Conservation (phyloP, 306 rosid species). For the Medicago lupulina region DNA sequence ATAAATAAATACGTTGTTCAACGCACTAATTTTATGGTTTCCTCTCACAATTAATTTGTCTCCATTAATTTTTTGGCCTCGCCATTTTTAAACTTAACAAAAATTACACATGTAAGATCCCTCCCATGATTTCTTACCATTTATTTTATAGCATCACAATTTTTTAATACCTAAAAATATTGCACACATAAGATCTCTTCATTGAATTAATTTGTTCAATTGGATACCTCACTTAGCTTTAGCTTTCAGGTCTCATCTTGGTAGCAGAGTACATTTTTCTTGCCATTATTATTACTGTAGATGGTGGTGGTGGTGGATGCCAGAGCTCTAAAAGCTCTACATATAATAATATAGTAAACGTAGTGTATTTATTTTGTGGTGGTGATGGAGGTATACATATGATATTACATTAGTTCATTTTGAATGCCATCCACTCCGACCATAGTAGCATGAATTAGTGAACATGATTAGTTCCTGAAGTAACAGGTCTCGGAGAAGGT, state of each 20-base stretch:
- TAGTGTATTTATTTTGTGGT: not conserved
- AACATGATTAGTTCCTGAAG: constrained; percentile 38
- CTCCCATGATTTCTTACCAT: not conserved
- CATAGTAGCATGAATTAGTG: not conserved
- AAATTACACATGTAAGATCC: not conserved
- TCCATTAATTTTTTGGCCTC: no score
- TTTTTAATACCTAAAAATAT: no score
- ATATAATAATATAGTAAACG: not conserved
- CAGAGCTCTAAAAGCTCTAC: not conserved
- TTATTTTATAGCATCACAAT: no score
- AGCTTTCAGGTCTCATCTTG: not conserved
- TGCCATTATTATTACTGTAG: not conserved
- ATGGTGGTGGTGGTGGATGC: not conserved
- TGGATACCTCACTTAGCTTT: not conserved
- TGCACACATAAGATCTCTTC: not conserved
- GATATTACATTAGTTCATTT: not conserved
- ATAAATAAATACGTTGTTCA: not conserved
- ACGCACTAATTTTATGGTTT: no score
- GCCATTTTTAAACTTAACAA: not conserved
- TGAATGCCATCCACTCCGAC: not conserved
- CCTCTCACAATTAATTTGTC: no score
- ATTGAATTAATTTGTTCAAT: not conserved
- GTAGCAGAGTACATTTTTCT: not conserved
- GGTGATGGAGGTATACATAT: not conserved
- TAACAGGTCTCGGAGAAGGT: constrained; percentile 53